Percentiles rank a stretch among this genome's conserved stretches.
Evolutionary conservation across 2,329 filamentous ascomycete genomes (phyloP).

Genomic region (Aspergillus pseudotamarii): DNA sequence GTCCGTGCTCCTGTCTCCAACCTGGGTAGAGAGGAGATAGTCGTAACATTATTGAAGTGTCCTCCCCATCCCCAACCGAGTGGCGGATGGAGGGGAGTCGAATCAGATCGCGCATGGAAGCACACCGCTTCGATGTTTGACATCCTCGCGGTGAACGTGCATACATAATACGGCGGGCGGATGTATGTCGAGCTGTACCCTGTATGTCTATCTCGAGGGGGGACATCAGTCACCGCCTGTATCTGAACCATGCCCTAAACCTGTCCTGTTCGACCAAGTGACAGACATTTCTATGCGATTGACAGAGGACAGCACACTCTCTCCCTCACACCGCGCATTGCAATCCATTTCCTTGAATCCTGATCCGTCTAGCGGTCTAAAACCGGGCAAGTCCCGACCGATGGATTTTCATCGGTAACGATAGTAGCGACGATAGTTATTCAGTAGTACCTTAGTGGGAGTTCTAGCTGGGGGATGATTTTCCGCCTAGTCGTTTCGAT

Average conservation of each 20-base stretch:
- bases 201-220: slow-evolving; percentile 1
- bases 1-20: background rate
- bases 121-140: slow-evolving; percentile 16
- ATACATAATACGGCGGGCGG: slow-evolving; percentile 12
- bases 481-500: background rate
- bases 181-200: slow-evolving; percentile 11
- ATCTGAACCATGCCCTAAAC: background rate
- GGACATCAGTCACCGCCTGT: background rate
- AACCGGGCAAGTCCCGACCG: background rate
- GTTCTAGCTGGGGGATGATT: background rate
- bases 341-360: background rate
- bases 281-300: background rate
- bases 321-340: background rate
- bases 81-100: background rate
- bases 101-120: slow-evolving; percentile 5
- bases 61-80: slow-evolving; percentile 4
- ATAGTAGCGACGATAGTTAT: background rate
- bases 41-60: slow-evolving; percentile 5
- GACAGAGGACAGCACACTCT: background rate
- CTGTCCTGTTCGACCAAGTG: too few relatives aligned
- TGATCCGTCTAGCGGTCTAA: background rate
- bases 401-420: background rate
- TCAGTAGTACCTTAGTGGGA: background rate
- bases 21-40: background rate
- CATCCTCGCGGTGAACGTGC: slow-evolving; percentile 10